Base-by-base conservation (phyloP, 371 early-diverging fungal genomes). In the Mucor saturninus region DNA sequence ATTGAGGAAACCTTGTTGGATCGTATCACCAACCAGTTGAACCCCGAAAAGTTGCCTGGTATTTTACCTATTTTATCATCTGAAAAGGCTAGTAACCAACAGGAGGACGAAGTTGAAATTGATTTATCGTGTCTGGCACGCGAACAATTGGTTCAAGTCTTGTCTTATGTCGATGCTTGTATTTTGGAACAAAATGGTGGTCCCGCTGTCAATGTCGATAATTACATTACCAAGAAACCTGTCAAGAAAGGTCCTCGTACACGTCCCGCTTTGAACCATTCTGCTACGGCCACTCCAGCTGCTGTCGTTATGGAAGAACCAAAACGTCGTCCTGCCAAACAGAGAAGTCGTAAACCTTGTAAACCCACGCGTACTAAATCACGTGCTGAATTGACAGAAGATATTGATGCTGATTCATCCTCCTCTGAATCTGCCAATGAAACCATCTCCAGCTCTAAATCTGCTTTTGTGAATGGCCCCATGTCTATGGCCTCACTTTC, bases 91-190 rank as follows among this genome's bases (percentile, higher is more conserved):
- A 56, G 60, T 15, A 55, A 40, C 5, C 56, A 73, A 29, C 65
- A 74, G 29, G 66, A 71, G 15, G 71, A 78, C 9, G 76, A 78
- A 53, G 79, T 81, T 5, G 81, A 81, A 48, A 76, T 81, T 43
- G 81, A 81, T 63, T 42, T 81, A 40, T 81, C 81, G n/a, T 66
- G 79, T 51, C 58, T 81, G 39, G 74, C 68, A 42, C 81, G 79
- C 21, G 76, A 76, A n/a, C 75, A 76, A 43, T 50, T 81, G 48
- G 74, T 78, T 9, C 64, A 72, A 38, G 61, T 81, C 3, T 29
- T 81, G 52, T 69, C 65, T 14, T 81, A 81, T 73, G 81, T 81
- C 2, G 81, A 81, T 48, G 81, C 81, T 14, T 81, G 81, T 61
- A 73, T 81, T 51, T 37, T 60, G 8, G 81, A 81, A 46, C 81